Conservation (phyloP, 208 protist species). For the Angomonas ambiguus region DNA sequence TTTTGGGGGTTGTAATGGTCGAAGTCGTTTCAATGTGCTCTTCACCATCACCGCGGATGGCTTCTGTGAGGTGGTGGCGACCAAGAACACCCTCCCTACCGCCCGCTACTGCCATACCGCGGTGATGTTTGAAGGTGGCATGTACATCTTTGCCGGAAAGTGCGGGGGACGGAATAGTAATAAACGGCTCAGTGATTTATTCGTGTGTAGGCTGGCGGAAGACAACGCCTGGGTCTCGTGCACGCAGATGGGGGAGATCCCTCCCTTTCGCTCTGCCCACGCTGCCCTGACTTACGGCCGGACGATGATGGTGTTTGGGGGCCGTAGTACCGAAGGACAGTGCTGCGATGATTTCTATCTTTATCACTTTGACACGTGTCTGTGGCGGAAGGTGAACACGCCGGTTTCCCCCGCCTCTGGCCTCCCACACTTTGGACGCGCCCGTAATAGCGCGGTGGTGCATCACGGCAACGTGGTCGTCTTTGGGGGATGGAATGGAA, state of each 20-base stretch:
- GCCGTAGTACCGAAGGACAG: conserved; percentile 63
- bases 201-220: conserved; percentile 28
- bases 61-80: conserved; percentile 19
- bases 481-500: conserved; percentile 87
- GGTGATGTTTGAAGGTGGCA: conserved; percentile 60
- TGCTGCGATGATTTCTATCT: conserved; percentile 85
- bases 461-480: conserved; percentile 79
- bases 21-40: conserved; percentile 80
- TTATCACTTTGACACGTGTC: conserved; percentile 72
- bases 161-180: conserved; percentile 88
- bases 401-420: neutral
- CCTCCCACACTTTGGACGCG: conserved; percentile 54
- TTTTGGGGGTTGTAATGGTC: conserved; percentile 86
- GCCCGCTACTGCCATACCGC: conserved; percentile 87
- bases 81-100: conserved; percentile 17
- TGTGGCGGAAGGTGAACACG: conserved; percentile 61
- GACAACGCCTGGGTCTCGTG: conserved; percentile 44
- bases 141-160: conserved; percentile 89
- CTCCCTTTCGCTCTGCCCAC: conserved; percentile 69
- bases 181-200: conserved; percentile 74
- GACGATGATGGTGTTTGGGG: conserved; percentile 87
- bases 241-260: conserved; percentile 42
- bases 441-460: conserved; percentile 82
- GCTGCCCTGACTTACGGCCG: conserved; percentile 78
- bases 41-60: conserved; percentile 69